Evolutionary conservation across 768 basidiomycete genomes (phyloP), one percentile per base, ranked within the genome.

Genomic region (Chalciporus chontae): DNA sequence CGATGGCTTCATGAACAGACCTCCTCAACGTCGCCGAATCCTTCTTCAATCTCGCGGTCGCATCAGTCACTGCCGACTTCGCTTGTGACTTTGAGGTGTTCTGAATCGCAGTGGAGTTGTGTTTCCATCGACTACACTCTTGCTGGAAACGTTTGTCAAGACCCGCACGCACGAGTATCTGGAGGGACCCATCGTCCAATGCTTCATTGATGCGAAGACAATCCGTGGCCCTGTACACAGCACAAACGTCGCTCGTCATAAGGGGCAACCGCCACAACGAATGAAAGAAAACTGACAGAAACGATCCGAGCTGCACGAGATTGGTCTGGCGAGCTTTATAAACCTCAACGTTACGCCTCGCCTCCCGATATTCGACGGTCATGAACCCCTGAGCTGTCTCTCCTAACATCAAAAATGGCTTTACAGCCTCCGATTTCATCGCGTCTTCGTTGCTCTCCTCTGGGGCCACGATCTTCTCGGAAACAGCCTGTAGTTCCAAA

Each of bases 311-410:
- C 24, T 50, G 55, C 8, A 65, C 6, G 3, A 17, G 3, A 1
- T 43, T 31, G 11, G 50, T 44, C 4, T 44, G 40, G 2, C 18
- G 45, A 8, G 15, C 14, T 29, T 5, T 50, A 10, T 51, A 48
- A 2, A 0, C 0, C 0, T 68, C 62, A 3, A 27, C 27, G 2
- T 5, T 6, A 17, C 46, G 37, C 27, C 32, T 43, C 8, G 52
- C 50, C 3, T 66, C 45, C 44, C 46, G 46, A 51, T 66, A 59
- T 15, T 56, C 51, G 7, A 63, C 60, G 0, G 69, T 71, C 56
- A 77, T 48, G 45, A 78, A 71, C 1, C 66, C 77, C 51, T 76
- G 74, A 2, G 48, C 18, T 2, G 69, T 70, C 54, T 78, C 77
- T 5, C 76, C 74, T 27, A 52, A 58, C 18, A 78, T 48, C 0